Base-by-base conservation (phyloP, 2,329 filamentous ascomycete species). In the Emergomyces orientalis region DNA sequence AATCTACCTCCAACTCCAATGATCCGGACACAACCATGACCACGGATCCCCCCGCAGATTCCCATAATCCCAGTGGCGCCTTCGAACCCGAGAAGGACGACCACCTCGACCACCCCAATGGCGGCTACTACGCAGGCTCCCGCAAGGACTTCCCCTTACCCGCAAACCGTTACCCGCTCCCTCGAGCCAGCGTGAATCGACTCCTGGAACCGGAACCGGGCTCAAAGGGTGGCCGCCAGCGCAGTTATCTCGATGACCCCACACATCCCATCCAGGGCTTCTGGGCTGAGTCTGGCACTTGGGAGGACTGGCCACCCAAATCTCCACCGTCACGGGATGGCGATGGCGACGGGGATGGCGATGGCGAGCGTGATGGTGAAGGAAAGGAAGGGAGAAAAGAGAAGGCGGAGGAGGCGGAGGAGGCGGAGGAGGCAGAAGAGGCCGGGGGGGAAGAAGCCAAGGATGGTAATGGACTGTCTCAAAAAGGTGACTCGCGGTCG, bases 271-370 rank as follows among this genome's bases (percentile, higher is more conserved):
- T 63, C 51, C 47, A 61, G 8, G 63, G 62, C 14, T 64, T 57
- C 34, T 61, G 56, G 58, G 60, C 62, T 19, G 60, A 62, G 54
- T 32, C 41, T 1, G 63, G 59, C 30, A 47, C 22, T 9, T 63
- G 60, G 60, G 37, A 32, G 25, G 63, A 65, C 59, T 61, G 59
- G 62, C 56, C 27, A 67, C 73, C 65, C 71, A 76, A 63, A 69
- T 68, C 60, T 63, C 67, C 59, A 63, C 68, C 64, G 70, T 71
- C 65, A 73, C 55, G 75, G 64, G 75, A 76, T 47, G 74, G 73
- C 62, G 71, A 74, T 62, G 68, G n/a, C n/a, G 27, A 19, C 22
- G 49, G 47, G 27, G 45, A 49, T 34, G 3, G 4, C 13, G 19
- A 54, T 27, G 34, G 57, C n/a, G 32, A 32, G 47, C 27, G 55